phyloP scores from a whole-genome alignment of 1,284 basidiomycete genomes.

The Athelia sp. region DNA sequence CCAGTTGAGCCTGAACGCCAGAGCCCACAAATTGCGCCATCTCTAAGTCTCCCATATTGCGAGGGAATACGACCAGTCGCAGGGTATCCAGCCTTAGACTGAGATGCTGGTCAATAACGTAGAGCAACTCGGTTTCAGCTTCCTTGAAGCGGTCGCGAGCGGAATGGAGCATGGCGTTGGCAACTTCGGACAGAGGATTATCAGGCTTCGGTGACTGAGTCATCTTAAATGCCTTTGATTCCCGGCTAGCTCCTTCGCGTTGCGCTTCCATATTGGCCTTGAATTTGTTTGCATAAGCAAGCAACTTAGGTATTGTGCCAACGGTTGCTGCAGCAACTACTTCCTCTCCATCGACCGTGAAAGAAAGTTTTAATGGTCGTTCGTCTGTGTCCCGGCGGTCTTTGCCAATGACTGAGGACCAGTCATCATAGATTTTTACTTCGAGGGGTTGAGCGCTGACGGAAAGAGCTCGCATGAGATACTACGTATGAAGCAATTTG shows the following conservation, averaged over 20 bases:
- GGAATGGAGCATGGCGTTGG: conserved; percentile 76
- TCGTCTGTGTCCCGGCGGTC: conserved; percentile 30
- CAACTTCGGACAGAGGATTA: conserved; percentile 76
- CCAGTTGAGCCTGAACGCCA: conserved; percentile 61
- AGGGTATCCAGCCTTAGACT: conserved; percentile 58
- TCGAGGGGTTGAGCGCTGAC: conserved; percentile 73
- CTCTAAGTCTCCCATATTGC: conserved; percentile 68
- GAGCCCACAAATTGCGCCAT: conserved; percentile 66
- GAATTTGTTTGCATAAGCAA: conserved; percentile 71
- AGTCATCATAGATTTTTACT: conserved; percentile 79
- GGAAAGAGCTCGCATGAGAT: background rate
- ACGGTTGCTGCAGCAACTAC: conserved; percentile 71
- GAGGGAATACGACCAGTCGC: conserved; percentile 68
- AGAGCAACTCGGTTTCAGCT: conserved; percentile 51
- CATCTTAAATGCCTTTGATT: conserved; percentile 67
- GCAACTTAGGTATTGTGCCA: conserved; percentile 66
- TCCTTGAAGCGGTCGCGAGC: conserved; percentile 66
- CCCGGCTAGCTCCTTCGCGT: conserved; percentile 65
- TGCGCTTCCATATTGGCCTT: conserved; percentile 68
- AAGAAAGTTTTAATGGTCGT: conserved; percentile 68
- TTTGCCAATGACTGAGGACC: conserved; percentile 49
- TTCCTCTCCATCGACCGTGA: conserved; percentile 70
- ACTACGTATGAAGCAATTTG: conserved; percentile 2
- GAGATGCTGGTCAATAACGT: conserved; percentile 67
- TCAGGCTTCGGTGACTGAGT: conserved; percentile 64